These are phyloP conservation scores for Fusarium pseudocircinatum DNA, from an alignment of 2,329 filamentous ascomycete species.

Conservation along the genomic window DNA sequence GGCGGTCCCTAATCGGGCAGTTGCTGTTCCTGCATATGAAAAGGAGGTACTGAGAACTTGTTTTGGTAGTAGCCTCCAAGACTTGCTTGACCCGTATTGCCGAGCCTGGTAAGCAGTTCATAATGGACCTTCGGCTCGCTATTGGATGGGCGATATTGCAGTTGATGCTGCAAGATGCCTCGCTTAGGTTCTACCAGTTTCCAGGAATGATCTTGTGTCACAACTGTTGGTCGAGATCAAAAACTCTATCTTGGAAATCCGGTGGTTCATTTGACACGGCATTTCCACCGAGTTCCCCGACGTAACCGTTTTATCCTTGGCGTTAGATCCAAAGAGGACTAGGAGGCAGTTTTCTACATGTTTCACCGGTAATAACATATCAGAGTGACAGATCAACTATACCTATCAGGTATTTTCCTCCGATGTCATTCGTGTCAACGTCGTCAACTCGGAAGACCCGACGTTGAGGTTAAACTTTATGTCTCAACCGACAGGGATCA, in stretches of 20 bases:
- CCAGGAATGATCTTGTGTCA: background rate
- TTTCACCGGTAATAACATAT: background rate
- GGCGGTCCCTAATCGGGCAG: background rate
- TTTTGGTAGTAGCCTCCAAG: background rate
- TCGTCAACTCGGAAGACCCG: background rate
- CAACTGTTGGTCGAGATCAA: background rate
- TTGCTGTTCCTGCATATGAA: background rate
- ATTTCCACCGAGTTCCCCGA: background rate
- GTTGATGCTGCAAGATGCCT: background rate
- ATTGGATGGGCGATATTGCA: background rate
- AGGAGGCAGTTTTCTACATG: background rate
- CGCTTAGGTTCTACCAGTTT: background rate
- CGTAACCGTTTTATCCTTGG: background rate
- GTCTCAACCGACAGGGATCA: background rate
- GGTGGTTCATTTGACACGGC: background rate
- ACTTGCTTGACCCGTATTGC: background rate
- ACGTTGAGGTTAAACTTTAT: slow-evolving; percentile 20
- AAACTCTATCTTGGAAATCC: background rate
- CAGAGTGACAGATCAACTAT: background rate
- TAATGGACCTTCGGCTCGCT: background rate
- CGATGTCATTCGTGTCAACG: background rate
- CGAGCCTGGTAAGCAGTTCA: background rate
- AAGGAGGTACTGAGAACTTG: background rate
- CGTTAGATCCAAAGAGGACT: background rate
- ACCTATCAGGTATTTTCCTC: background rate